phyloP scores from a whole-genome alignment of 108 stramenopile species.

The Cylindrotheca closterium region DNA sequence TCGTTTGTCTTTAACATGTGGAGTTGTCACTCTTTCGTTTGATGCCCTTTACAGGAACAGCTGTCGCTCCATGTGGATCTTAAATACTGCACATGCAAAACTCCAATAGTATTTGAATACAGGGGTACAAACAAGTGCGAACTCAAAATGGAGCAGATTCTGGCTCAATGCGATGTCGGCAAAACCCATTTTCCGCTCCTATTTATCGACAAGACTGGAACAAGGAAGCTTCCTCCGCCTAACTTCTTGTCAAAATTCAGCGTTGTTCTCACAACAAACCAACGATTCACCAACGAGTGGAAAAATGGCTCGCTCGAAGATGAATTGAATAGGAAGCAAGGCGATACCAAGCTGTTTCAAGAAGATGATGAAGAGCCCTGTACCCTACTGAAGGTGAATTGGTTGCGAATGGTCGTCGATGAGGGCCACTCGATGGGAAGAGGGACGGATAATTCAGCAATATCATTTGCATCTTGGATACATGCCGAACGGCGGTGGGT shows the following conservation, averaged over 20 bases:
- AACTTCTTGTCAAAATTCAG: slow-evolving; percentile 56
- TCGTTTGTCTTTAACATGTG: not conserved
- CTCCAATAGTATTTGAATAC: slow-evolving; percentile 41
- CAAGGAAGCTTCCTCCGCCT: slow-evolving; percentile 52
- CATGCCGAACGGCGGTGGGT: slow-evolving; percentile 68
- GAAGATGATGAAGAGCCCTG: slow-evolving; percentile 37
- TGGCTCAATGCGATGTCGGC: slow-evolving; percentile 23
- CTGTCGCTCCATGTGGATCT: slow-evolving; percentile 57
- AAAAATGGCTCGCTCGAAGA: slow-evolving; percentile 74
- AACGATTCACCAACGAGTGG: slow-evolving; percentile 75
- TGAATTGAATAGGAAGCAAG: slow-evolving; percentile 39
- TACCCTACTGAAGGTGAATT: slow-evolving; percentile 73
- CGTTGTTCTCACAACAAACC: slow-evolving; percentile 70
- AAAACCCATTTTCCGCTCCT: slow-evolving; percentile 52
- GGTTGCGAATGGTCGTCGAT: slow-evolving; percentile 77
- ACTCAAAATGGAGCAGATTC: slow-evolving; percentile 29
- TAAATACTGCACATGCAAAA: slow-evolving; percentile 34
- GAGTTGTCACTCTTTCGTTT: not conserved
- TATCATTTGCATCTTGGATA: slow-evolving; percentile 81
- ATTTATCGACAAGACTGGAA: slow-evolving; percentile 64
- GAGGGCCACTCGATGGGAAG: slow-evolving; percentile 85
- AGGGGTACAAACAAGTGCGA: slow-evolving; percentile 15
- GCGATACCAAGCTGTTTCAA: not conserved
- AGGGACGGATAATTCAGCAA: slow-evolving; percentile 56
- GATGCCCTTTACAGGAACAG: slow-evolving; percentile 47